Evolutionary conservation across 176 grass and related monocot species (phyloP).

Genomic region (Saccharum spontaneum): DNA sequence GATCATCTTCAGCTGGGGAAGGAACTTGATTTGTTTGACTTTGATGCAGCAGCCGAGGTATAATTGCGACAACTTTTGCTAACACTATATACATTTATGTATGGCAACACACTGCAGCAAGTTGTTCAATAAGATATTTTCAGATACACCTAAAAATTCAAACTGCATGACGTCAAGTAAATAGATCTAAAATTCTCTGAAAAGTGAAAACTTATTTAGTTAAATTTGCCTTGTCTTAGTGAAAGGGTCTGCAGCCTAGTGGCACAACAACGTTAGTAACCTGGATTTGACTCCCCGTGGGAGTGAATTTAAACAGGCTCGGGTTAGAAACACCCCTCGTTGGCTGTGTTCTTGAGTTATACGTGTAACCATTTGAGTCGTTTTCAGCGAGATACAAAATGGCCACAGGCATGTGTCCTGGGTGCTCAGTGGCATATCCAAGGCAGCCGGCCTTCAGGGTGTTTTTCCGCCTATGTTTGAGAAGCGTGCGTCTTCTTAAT

Average conservation of each 20-base stretch:
- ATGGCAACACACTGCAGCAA: not conserved
- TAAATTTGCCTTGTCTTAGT: not conserved
- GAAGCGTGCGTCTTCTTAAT: not conserved
- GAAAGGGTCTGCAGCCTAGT: not conserved
- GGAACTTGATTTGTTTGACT: constrained; percentile 92
- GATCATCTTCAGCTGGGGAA: constrained; percentile 94
- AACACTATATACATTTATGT: not conserved
- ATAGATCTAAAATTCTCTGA: not conserved
- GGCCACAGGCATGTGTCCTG: not conserved
- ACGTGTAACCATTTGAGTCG: not conserved
- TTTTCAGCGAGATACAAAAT: not conserved
- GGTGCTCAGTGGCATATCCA: not conserved
- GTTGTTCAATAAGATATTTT: constrained; percentile 13
- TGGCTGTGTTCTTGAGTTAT: not conserved
- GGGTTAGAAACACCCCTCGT: not conserved
- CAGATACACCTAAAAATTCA: not conserved
- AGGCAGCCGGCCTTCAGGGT: not conserved
- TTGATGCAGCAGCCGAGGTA: constrained; percentile 97
- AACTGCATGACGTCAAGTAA: too few relatives aligned
- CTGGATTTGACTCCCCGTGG: not conserved
- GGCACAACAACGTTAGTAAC: not conserved
- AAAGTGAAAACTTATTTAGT: not conserved
- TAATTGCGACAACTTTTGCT: not conserved
- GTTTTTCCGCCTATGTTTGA: not conserved
- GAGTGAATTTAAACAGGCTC: not conserved